A percentile compares a stretch with the other conserved stretches of the same genome.
These are phyloP conservation scores for Testicularia cyperi DNA, from an alignment of 1,284 basidiomycete genomes.

Conservation along the genomic window DNA sequence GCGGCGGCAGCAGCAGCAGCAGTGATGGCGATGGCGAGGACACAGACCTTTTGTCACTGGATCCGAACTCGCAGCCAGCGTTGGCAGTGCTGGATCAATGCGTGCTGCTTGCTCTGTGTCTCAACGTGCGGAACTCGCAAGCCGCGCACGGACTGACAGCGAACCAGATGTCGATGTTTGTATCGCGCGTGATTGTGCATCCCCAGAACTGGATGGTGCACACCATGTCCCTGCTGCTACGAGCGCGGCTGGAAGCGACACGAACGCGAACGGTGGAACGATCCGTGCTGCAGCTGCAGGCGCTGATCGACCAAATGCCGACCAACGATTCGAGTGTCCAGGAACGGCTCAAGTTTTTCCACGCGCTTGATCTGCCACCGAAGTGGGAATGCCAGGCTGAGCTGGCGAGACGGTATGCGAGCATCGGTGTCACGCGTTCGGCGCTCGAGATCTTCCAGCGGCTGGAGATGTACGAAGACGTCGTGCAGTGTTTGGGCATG, in stretches of 20 bases:
- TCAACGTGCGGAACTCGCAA: slow-evolving; percentile 57
- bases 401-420: slow-evolving; percentile 49
- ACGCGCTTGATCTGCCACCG: slow-evolving; percentile 51
- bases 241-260: slow-evolving; percentile 52
- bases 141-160: slow-evolving; percentile 58
- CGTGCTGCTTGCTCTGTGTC: slow-evolving; percentile 53
- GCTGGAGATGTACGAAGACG: slow-evolving; percentile 58
- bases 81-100: slow-evolving; percentile 55
- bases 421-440: slow-evolving; percentile 53
- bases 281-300: slow-evolving; percentile 57
- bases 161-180: slow-evolving; percentile 56
- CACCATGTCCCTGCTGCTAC: slow-evolving; percentile 58
- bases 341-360: slow-evolving; percentile 56
- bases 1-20: slow-evolving; percentile 7
- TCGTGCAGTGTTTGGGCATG: slow-evolving; percentile 53
- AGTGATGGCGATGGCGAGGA: slow-evolving; percentile 41
- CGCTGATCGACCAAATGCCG: slow-evolving; percentile 59
- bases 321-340: slow-evolving; percentile 57
- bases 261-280: slow-evolving; percentile 57
- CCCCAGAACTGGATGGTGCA: slow-evolving; percentile 59
- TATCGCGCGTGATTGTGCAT: slow-evolving; percentile 50
- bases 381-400: slow-evolving; percentile 59
- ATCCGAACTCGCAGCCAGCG: slow-evolving; percentile 77
- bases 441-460: slow-evolving; percentile 57
- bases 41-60: slow-evolving; percentile 67